phyloP scores from a whole-genome alignment of 495 filamentous ascomycete species.

The Xylaria grammica region DNA sequence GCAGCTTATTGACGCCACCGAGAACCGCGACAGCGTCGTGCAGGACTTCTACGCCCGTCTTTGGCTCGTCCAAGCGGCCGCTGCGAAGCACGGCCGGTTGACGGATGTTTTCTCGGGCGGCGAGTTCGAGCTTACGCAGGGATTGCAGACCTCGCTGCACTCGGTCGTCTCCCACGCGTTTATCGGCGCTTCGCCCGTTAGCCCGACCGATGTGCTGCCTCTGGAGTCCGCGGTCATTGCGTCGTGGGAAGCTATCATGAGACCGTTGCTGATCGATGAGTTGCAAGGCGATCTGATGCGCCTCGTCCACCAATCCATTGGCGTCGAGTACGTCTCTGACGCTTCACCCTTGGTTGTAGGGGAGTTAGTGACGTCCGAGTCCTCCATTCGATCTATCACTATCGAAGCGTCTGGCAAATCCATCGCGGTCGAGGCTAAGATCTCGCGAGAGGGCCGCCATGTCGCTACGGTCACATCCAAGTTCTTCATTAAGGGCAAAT shows the following conservation, averaged over 20 bases:
- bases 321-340: slow-evolving; percentile 84
- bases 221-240: slow-evolving; percentile 92
- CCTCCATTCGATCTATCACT: slow-evolving; percentile 84
- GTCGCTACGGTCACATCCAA: slow-evolving; percentile 89
- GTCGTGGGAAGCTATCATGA: slow-evolving; percentile 88
- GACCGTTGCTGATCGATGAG: slow-evolving; percentile 80
- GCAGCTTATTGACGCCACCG: slow-evolving; percentile 81
- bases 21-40: slow-evolving; percentile 77
- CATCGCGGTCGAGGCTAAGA: slow-evolving; percentile 86
- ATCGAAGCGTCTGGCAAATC: slow-evolving; percentile 88
- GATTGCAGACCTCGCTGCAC: slow-evolving; percentile 71
- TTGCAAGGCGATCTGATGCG: slow-evolving; percentile 84
- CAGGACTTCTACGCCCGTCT: slow-evolving; percentile 84
- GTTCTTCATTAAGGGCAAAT: slow-evolving; percentile 81
- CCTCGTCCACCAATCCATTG: slow-evolving; percentile 85
- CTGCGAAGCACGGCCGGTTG: slow-evolving; percentile 72
- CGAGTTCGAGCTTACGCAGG: slow-evolving; percentile 70
- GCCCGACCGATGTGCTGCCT: slow-evolving; percentile 80
- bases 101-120: slow-evolving; percentile 79
- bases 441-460: slow-evolving; percentile 70
- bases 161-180: slow-evolving; percentile 91
- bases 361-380: slow-evolving; percentile 78
- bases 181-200: slow-evolving; percentile 83
- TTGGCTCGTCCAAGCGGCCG: slow-evolving; percentile 78
- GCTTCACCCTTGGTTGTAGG: slow-evolving; percentile 80